A percentile compares a stretch with the other conserved stretches of the same genome.
Conservation (phyloP, 75 land plant species). For the Selaginella moellendorffii region DNA sequence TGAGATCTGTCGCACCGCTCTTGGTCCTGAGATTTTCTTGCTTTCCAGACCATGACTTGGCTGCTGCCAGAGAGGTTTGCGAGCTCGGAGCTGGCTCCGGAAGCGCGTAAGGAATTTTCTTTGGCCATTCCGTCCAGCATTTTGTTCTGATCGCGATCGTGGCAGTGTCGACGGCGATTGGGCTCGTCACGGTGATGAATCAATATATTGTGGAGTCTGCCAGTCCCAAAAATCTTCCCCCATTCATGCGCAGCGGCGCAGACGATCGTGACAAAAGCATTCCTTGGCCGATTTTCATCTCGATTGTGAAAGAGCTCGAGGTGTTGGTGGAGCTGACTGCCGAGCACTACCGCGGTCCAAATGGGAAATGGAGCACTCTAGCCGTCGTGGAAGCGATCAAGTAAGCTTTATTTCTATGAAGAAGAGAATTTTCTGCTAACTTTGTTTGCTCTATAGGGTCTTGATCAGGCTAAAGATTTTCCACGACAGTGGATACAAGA, state of each 20-base stretch:
- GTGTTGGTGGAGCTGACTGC: constrained; percentile 70
- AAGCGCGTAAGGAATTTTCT: constrained; percentile 54
- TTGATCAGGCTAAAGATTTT: constrained; percentile 58
- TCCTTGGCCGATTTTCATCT: constrained; percentile 60
- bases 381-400: constrained; percentile 60
- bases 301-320: constrained; percentile 68
- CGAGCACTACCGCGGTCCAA: constrained; percentile 50
- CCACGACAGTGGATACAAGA: constrained; percentile 64
- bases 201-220: constrained; percentile 73
- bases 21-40: not conserved
- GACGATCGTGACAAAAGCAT: constrained; percentile 25
- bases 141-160: too few relatives aligned
- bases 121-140: too few relatives aligned
- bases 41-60: constrained; percentile 79
- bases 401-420: constrained; percentile 21
- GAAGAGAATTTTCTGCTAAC: not conserved
- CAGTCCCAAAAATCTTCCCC: too few relatives aligned
- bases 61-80: constrained; percentile 91
- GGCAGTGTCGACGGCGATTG: constrained; percentile 78
- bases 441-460: constrained; percentile 32
- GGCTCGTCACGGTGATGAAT: constrained; percentile 62
- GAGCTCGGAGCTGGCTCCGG: constrained; percentile 75
- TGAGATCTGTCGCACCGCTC: not conserved
- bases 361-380: constrained; percentile 72
- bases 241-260: too few relatives aligned